These are phyloP conservation scores for Chytriomyces sp. DNA, from an alignment of 192 early-diverging fungal genomes.

Conservation along the genomic window DNA sequence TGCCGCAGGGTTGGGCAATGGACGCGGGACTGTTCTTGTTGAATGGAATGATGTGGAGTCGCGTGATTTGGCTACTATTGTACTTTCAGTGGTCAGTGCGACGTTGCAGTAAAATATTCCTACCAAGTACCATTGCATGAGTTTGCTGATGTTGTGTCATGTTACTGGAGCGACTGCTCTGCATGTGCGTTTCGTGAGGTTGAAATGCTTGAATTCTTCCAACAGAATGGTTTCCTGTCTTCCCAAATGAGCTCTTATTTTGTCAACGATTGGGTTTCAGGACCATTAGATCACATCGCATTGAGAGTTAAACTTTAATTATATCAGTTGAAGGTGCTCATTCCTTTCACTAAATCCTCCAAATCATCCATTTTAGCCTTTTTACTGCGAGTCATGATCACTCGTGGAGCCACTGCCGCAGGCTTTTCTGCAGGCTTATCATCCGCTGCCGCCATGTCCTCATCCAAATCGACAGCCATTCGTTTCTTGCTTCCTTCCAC, in stretches of 20 bases:
- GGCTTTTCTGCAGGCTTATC: not conserved
- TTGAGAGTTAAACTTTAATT: not conserved
- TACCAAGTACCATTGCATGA: too few relatives aligned
- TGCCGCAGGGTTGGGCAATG: not conserved
- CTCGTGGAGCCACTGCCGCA: not conserved
- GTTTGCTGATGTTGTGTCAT: too few relatives aligned
- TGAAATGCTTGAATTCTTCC: too few relatives aligned
- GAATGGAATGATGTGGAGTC: conserved; percentile 22
- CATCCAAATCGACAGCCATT: conserved; percentile 6
- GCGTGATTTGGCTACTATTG: not conserved
- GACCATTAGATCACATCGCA: too few relatives aligned
- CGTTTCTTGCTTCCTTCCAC: conserved; percentile 9
- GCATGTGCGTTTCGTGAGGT: too few relatives aligned
- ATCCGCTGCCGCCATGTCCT: not conserved
- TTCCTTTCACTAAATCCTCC: conserved; percentile 30
- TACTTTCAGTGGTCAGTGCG: conserved; percentile 18
- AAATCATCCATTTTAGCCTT: conserved; percentile 24
- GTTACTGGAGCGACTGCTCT: too few relatives aligned
- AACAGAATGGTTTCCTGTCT: too few relatives aligned
- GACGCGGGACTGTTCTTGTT: conserved; percentile 3
- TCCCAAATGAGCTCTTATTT: too few relatives aligned
- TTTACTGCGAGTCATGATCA: not conserved
- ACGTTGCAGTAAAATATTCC: not conserved
- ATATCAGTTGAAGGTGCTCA: conserved; percentile 10
- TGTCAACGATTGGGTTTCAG: too few relatives aligned